phyloP scores from a whole-genome alignment of 768 basidiomycete species.

The Russula olivacea region DNA sequence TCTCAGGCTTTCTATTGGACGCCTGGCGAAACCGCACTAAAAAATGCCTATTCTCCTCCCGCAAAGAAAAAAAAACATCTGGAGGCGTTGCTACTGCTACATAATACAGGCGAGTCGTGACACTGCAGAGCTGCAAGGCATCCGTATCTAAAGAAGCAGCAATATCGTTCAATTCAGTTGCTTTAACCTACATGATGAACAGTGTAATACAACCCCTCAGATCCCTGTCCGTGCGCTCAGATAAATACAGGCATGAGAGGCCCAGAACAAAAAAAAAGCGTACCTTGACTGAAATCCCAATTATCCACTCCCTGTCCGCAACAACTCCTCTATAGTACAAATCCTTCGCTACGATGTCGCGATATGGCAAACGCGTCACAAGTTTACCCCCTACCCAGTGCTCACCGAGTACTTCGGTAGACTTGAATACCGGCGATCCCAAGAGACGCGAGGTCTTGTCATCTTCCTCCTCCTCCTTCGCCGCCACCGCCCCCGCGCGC shows the following conservation, averaged over 20 bases:
- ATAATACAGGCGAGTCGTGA: not conserved
- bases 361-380: constrained; percentile 11
- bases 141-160: not conserved
- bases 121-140: not conserved
- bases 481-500: no score
- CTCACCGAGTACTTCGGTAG: not conserved
- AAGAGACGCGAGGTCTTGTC: not conserved
- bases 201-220: not conserved
- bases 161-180: no score
- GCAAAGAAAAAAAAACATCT: not conserved
- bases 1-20: not conserved
- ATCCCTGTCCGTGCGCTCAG: not conserved
- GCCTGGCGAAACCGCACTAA: not conserved
- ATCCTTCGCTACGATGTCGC: constrained; percentile 3
- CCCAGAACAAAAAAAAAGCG: not conserved
- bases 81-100: not conserved
- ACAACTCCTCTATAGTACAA: not conserved
- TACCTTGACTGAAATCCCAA: constrained; percentile 9
- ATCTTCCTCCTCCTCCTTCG: not conserved
- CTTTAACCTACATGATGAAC: constrained; percentile 12
- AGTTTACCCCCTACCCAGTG: constrained; percentile 5
- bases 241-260: not conserved
- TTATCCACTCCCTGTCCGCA: constrained; percentile 17
- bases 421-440: not conserved
- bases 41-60: not conserved